A percentile compares a stretch with the other conserved stretches of the same genome.
These are phyloP conservation scores for Salix koriyanagi DNA, from an alignment of 345 rosid species.

Conservation along the genomic window DNA sequence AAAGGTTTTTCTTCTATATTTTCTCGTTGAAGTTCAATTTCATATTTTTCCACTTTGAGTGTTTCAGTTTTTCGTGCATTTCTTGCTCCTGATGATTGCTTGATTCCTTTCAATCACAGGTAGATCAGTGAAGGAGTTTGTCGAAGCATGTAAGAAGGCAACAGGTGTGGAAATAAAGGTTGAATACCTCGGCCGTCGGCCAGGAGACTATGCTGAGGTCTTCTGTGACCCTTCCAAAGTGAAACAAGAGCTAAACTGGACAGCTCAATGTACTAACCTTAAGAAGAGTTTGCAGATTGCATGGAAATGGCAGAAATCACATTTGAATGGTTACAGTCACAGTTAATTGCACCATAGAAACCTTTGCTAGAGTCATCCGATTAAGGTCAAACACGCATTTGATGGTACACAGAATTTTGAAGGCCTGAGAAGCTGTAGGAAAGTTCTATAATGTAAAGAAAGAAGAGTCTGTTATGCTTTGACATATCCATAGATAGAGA, in stretches of 20 bases:
- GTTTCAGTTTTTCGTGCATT: not conserved
- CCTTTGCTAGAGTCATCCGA: not conserved
- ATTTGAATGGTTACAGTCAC: conserved; percentile 61
- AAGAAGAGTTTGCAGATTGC: conserved; percentile 66
- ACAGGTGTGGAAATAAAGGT: conserved; percentile 74
- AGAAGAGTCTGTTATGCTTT: not conserved
- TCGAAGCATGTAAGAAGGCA: conserved; percentile 93
- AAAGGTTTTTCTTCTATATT: conserved; percentile 36
- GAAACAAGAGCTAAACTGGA: conserved; percentile 69
- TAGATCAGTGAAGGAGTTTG: conserved; percentile 93
- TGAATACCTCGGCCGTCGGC: conserved; percentile 70
- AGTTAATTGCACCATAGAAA: not conserved
- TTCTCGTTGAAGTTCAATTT: not conserved
- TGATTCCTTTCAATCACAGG: conserved; percentile 39
- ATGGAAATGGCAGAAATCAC: conserved; percentile 92
- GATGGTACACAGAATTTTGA: not conserved
- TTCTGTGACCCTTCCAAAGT: conserved; percentile 82
- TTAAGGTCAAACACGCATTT: not conserved
- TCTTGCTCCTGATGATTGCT: not conserved
- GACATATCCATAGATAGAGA: not conserved
- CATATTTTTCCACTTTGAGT: not conserved
- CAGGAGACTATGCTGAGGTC: conserved; percentile 95
- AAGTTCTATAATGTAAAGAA: not conserved
- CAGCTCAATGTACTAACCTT: conserved; percentile 69
- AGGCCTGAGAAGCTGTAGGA: not conserved